These are phyloP conservation scores for Chalaropsis ovoidea DNA, from an alignment of 2,329 filamentous ascomycete species.

Conservation along the genomic window DNA sequence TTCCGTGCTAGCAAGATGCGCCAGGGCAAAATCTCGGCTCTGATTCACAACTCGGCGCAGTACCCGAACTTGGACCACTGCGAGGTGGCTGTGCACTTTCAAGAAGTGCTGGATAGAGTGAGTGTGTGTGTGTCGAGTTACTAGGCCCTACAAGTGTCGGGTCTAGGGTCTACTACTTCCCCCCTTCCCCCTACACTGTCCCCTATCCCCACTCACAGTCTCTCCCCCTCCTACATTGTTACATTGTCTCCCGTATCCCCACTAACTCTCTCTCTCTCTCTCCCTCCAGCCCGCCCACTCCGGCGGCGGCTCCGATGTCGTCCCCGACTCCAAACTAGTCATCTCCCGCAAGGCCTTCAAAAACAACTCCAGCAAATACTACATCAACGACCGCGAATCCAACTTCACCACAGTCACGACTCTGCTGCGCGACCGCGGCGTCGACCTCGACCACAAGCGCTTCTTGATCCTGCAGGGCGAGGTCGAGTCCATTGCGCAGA, in stretches of 20 bases:
- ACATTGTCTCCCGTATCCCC: too few species aligned
- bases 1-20: conserved; percentile 99
- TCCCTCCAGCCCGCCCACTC: conserved; percentile 48
- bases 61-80: conserved; percentile 79
- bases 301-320: conserved; percentile 60
- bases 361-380: conserved; percentile 97
- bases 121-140: conserved; percentile 28
- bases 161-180: conserved; percentile 28
- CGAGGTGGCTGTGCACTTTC: conserved; percentile 93
- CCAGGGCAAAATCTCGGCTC: conserved; percentile 92
- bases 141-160: conserved; percentile 17
- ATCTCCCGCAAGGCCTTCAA: conserved; percentile 91
- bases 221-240: too few species aligned
- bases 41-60: conserved; percentile 93
- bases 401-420: conserved; percentile 88
- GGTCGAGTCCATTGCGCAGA: conserved; percentile 96
- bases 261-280: not conserved
- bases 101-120: conserved; percentile 81
- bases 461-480: conserved; percentile 96
- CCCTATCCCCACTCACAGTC: too few species aligned
- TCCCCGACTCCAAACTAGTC: conserved; percentile 74
- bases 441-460: conserved; percentile 95
- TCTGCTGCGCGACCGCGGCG: conserved; percentile 73
- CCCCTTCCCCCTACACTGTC: too few species aligned
- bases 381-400: conserved; percentile 81